Conservation (phyloP, 2,329 filamentous ascomycete species). For the Phyllosticta citriasiana region DNA sequence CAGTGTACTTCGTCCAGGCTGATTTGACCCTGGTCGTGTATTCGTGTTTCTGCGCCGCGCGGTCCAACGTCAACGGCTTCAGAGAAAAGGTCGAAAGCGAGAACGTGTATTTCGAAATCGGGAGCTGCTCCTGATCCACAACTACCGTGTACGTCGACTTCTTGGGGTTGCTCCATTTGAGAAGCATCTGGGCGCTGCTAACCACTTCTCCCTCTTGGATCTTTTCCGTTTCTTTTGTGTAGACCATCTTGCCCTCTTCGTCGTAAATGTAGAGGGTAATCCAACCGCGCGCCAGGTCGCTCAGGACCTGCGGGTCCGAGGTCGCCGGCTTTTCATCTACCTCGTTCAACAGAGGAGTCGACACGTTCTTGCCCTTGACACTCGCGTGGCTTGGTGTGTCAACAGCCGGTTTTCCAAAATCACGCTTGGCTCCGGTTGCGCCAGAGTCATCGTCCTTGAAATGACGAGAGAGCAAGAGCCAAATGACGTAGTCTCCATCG, state of each 20-base stretch:
- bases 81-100: constrained; percentile 76
- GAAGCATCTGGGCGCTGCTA: constrained; percentile 83
- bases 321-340: constrained; percentile 10
- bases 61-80: constrained; percentile 48
- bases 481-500: constrained; percentile 52
- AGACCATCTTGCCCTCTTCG: constrained; percentile 58
- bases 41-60: constrained; percentile 51
- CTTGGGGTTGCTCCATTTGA: constrained; percentile 56
- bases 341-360: constrained; percentile 13
- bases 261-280: constrained; percentile 81
- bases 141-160: constrained; percentile 52
- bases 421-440: background rate
- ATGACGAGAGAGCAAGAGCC: constrained; percentile 80
- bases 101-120: constrained; percentile 66
- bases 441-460: constrained; percentile 51
- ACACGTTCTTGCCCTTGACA: background rate
- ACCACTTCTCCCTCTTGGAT: constrained; percentile 75
- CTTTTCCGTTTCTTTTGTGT: constrained; percentile 57
- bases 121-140: constrained; percentile 68
- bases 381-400: background rate
- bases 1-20: constrained; percentile 67
- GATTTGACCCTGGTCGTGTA: constrained; percentile 50
- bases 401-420: background rate
- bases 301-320: constrained; percentile 16
- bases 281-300: constrained; percentile 51